phyloP scores from a whole-genome alignment of 805 yeast species.

The Myxozyma sirexii region DNA sequence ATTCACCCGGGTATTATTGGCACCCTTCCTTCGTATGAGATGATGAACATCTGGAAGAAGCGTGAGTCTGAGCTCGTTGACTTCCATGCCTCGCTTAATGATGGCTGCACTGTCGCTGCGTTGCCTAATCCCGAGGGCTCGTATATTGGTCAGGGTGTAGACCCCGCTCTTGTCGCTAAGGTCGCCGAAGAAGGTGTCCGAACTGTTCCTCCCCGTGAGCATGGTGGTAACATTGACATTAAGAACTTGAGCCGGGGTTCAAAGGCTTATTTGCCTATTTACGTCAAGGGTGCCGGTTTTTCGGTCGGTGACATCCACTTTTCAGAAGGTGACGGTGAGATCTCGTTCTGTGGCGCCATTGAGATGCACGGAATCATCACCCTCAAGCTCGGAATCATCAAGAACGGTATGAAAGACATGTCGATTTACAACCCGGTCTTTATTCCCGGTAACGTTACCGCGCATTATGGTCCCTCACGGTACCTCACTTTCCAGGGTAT shows the following conservation, averaged over 20 bases:
- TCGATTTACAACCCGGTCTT: slow-evolving; percentile 52
- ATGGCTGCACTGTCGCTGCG: slow-evolving; percentile 44
- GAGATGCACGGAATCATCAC: slow-evolving; percentile 56
- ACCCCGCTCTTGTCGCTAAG: slow-evolving; percentile 40
- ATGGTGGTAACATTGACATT: slow-evolving; percentile 59
- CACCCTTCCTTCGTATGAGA: slow-evolving; percentile 51
- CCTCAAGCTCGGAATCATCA: slow-evolving; percentile 47
- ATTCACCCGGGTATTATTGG: slow-evolving; percentile 58
- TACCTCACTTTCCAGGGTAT: slow-evolving; percentile 57
- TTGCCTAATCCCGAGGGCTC: slow-evolving; percentile 47
- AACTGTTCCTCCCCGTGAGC: slow-evolving; percentile 52
- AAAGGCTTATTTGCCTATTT: slow-evolving; percentile 52
- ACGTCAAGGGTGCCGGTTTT: slow-evolving; percentile 52
- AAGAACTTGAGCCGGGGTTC: slow-evolving; percentile 55
- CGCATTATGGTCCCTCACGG: slow-evolving; percentile 53
- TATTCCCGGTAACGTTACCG: slow-evolving; percentile 53
- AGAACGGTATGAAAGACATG: slow-evolving; percentile 49
- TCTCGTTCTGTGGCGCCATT: slow-evolving; percentile 57
- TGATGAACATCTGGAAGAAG: slow-evolving; percentile 50
- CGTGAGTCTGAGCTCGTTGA: slow-evolving; percentile 48
- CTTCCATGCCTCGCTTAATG: slow-evolving; percentile 35
- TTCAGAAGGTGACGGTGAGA: slow-evolving; percentile 61
- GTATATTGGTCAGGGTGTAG: slow-evolving; percentile 47
- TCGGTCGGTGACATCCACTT: slow-evolving; percentile 56
- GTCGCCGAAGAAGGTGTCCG: slow-evolving; percentile 52